These are phyloP conservation scores for Penicillium rolfsii DNA, from an alignment of 2,329 filamentous ascomycete species.

Conservation along the genomic window DNA sequence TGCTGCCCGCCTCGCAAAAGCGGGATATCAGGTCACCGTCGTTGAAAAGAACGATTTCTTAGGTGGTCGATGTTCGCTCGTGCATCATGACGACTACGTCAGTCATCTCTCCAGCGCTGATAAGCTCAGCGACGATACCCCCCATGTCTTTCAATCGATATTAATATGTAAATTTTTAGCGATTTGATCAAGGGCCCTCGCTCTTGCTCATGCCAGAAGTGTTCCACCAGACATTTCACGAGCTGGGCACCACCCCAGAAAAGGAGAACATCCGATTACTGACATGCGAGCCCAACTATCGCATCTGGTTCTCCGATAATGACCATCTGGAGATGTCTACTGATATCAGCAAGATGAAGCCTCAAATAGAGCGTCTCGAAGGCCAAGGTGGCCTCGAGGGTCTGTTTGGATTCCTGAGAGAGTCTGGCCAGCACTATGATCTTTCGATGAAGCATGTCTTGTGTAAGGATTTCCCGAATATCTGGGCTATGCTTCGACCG, in stretches of 20 bases:
- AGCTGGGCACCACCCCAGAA: conserved; percentile 68
- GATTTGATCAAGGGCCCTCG: conserved; percentile 78
- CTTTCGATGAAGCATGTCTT: conserved; percentile 68
- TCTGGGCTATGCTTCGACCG: conserved; percentile 61
- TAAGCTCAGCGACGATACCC: too few species aligned
- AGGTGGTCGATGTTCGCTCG: conserved; percentile 70
- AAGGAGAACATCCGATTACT: conserved; percentile 68
- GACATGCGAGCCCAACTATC: conserved; percentile 77
- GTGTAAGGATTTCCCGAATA: conserved; percentile 66
- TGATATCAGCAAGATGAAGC: conserved; percentile 72
- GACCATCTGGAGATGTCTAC: conserved; percentile 61
- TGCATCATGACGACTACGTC: conserved; percentile 63
- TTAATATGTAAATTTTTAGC: conserved; percentile 36
- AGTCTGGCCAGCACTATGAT: conserved; percentile 72
- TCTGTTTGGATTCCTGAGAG: conserved; percentile 68
- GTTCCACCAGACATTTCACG: conserved; percentile 69
- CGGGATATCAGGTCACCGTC: conserved; percentile 72
- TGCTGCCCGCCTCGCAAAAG: conserved; percentile 70
- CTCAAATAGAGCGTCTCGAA: conserved; percentile 72
- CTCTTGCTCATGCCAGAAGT: conserved; percentile 71
- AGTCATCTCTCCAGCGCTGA: conserved; percentile 12
- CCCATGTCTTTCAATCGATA: background rate
- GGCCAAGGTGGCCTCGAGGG: conserved; percentile 70
- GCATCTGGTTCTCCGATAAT: conserved; percentile 72
- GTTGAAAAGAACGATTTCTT: conserved; percentile 77